Evolutionary conservation across 352 stramenopile genomes (phyloP).

Genomic region (Phytophthora crassamura): DNA sequence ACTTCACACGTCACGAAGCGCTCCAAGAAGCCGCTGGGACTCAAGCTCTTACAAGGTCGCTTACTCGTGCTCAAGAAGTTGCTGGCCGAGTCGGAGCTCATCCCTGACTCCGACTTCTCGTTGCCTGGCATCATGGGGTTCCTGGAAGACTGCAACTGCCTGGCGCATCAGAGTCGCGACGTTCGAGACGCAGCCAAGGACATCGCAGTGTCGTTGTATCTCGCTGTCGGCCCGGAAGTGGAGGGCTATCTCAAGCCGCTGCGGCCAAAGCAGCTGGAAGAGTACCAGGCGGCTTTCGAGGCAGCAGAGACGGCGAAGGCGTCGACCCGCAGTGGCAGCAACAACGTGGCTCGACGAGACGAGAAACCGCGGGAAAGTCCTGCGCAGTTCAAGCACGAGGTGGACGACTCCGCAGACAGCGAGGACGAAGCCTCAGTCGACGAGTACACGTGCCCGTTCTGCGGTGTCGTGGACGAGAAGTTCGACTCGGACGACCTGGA

Average conservation of each 20-base stretch:
- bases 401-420: constrained; percentile 54
- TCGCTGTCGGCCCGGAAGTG: constrained; percentile 62
- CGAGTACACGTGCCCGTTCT: constrained; percentile 93
- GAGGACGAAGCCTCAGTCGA: constrained; percentile 79
- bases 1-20: constrained; percentile 68
- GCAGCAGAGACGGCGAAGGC: constrained; percentile 55
- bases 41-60: constrained; percentile 76
- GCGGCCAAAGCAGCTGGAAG: constrained; percentile 91
- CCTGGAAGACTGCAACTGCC: constrained; percentile 83
- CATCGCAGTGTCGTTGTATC: constrained; percentile 80
- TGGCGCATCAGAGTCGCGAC: constrained; percentile 88
- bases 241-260: constrained; percentile 83
- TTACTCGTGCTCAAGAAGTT: constrained; percentile 70
- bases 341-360: constrained; percentile 16
- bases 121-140: constrained; percentile 76
- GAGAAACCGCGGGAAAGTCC: constrained; percentile 27
- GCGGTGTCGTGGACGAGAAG: constrained; percentile 81
- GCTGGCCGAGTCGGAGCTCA: constrained; percentile 58
- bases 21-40: constrained; percentile 74
- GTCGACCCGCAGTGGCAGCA: constrained; percentile 11
- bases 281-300: constrained; percentile 92
- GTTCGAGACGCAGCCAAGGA: constrained; percentile 91
- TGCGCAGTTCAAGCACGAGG: constrained; percentile 35
- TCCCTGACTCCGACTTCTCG: constrained; percentile 59
- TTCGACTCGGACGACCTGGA: constrained; percentile 92